phyloP scores from a whole-genome alignment of 2,329 filamentous ascomycete genomes.

The Fusarium mangiferae region DNA sequence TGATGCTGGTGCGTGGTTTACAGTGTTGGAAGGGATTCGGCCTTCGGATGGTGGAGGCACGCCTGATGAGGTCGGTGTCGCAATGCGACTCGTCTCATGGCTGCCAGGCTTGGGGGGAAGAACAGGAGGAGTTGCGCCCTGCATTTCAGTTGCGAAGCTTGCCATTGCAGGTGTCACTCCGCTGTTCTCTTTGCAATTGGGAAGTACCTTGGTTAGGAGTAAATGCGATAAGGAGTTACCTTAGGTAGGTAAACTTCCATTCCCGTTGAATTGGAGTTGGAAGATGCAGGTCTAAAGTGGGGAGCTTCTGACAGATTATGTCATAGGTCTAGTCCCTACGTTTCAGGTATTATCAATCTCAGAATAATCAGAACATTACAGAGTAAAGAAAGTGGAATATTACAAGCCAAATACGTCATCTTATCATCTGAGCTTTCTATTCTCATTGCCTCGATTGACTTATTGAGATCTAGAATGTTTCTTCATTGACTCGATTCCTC shows the following conservation, averaged over 20 bases:
- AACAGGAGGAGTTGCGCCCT: slow-evolving; percentile 64
- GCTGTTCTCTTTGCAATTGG: not conserved
- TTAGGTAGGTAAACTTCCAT: not conserved
- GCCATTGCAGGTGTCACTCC: slow-evolving; percentile 36
- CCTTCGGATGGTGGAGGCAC: slow-evolving; percentile 56
- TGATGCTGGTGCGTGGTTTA: slow-evolving; percentile 47
- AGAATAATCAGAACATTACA: not conserved
- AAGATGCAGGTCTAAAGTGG: slow-evolving; percentile 19
- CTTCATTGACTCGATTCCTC: slow-evolving; percentile 12
- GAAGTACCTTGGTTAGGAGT: not conserved
- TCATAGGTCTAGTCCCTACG: not conserved
- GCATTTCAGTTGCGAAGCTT: slow-evolving; percentile 45
- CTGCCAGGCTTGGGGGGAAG: slow-evolving; percentile 78
- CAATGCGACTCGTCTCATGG: slow-evolving; percentile 74
- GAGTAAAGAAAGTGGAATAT: not conserved
- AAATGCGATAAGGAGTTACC: not conserved
- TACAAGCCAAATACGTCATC: not conserved
- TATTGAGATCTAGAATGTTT: not conserved
- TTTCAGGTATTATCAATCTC: not conserved
- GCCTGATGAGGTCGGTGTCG: slow-evolving; percentile 66
- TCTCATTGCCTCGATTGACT: not conserved
- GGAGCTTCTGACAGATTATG: slow-evolving; percentile 1
- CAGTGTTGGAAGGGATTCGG: slow-evolving; percentile 24
- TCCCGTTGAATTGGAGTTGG: slow-evolving; percentile 1
- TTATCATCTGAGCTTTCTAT: not conserved